phyloP scores from a whole-genome alignment of 768 basidiomycete species.

The Hygrocybe coccinea region DNA sequence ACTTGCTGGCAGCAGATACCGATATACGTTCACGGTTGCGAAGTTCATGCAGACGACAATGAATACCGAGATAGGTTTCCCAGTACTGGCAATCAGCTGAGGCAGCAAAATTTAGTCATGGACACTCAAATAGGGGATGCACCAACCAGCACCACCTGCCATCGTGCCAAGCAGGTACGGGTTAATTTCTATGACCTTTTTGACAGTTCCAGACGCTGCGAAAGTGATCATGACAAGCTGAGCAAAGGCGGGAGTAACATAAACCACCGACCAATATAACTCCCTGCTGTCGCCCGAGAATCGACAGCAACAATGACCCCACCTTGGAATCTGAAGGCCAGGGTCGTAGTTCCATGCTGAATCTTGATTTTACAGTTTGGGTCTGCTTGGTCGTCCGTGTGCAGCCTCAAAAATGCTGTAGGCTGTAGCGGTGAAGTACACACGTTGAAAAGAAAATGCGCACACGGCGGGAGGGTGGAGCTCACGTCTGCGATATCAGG shows the following conservation, averaged over 20 bases:
- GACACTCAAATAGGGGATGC: not conserved
- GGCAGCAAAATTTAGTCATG: no score
- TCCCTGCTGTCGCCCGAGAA: conserved; percentile 94
- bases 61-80: conserved; percentile 99
- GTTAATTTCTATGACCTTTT: conserved; percentile 99
- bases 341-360: conserved; percentile 95
- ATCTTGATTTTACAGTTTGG: conserved; percentile 96
- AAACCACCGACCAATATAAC: conserved; percentile 78
- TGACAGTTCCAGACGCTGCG: conserved; percentile 91
- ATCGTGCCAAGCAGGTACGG: conserved; percentile 98
- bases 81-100: conserved; percentile 92
- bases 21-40: conserved; percentile 96
- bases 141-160: conserved; percentile 92
- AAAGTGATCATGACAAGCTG: conserved; percentile 5
- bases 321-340: conserved; percentile 94
- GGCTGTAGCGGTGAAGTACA: conserved; percentile 52
- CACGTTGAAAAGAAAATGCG: conserved; percentile 8
- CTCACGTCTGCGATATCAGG: conserved; percentile 76
- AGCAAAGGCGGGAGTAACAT: not conserved
- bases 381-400: conserved; percentile 95
- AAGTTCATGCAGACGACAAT: conserved; percentile 94
- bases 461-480: conserved; percentile 11
- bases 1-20: conserved; percentile 98
- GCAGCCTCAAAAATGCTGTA: conserved; percentile 80
- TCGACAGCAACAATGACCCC: conserved; percentile 99